phyloP scores from a whole-genome alignment of 768 basidiomycete genomes.

The Pisolithus sp. region DNA sequence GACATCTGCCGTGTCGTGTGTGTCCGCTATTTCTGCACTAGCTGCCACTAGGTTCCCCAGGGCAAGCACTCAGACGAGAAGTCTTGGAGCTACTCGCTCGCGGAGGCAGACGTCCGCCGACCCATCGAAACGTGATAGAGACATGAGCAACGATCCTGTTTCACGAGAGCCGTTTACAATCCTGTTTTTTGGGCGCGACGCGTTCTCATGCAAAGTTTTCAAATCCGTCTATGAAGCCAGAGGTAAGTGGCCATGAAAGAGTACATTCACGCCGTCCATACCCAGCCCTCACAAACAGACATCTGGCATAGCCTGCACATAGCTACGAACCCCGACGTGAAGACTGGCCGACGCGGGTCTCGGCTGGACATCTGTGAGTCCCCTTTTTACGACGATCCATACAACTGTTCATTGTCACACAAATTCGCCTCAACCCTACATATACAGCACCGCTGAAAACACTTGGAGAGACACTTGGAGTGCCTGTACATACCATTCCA shows the following conservation, averaged over 20 bases:
- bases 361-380: constrained; percentile 47
- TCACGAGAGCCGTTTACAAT: constrained; percentile 51
- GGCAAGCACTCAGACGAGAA: no score
- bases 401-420: neutral
- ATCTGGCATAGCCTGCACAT: constrained; percentile 67
- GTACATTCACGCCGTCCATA: neutral
- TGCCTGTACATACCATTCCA: constrained; percentile 61
- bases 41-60: no score
- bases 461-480: constrained; percentile 44
- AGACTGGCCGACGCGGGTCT: constrained; percentile 56
- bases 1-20: no score
- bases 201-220: constrained; percentile 77
- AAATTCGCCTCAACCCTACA: neutral
- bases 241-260: constrained; percentile 38
- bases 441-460: constrained; percentile 62
- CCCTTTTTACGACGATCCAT: neutral
- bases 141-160: neutral
- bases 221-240: constrained; percentile 51
- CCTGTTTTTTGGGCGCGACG: constrained; percentile 84
- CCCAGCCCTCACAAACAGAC: constrained; percentile 41
- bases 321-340: constrained; percentile 66
- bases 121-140: no score
- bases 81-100: no score
- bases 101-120: no score
- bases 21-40: no score